phyloP scores from a whole-genome alignment of 257 asterid species.

The Perilla frutescens region DNA sequence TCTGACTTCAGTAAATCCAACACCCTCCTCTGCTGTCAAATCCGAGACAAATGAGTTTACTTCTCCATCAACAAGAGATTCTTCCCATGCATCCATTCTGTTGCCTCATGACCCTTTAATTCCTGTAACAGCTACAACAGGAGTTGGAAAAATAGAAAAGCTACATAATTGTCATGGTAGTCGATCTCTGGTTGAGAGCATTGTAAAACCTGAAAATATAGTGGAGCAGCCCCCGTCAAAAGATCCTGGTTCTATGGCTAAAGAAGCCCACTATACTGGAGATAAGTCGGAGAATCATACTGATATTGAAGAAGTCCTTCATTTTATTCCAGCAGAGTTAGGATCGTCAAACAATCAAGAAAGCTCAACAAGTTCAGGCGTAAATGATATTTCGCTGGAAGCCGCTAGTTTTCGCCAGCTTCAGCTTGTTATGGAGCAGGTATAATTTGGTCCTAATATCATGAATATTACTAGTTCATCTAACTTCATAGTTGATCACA shows the following conservation, averaged over 20 bases:
- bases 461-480: conserved; percentile 9
- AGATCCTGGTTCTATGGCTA: conserved; percentile 41
- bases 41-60: conserved; percentile 51
- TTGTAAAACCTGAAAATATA: conserved; percentile 29
- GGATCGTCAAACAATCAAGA: conserved; percentile 59
- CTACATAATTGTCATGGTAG: conserved; percentile 34
- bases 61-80: conserved; percentile 55
- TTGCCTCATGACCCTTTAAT: conserved; percentile 44
- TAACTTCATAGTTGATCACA: background rate
- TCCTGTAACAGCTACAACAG: conserved; percentile 42
- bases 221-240: conserved; percentile 43
- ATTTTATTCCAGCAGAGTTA: conserved; percentile 49
- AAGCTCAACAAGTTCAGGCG: conserved; percentile 52
- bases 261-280: conserved; percentile 41
- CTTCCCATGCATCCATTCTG: conserved; percentile 51
- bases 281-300: conserved; percentile 45
- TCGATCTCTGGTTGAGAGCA: conserved; percentile 32
- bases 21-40: conserved; percentile 49
- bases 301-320: conserved; percentile 46
- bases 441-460: conserved; percentile 38
- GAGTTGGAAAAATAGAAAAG: conserved; percentile 43
- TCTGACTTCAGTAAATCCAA: conserved; percentile 44
- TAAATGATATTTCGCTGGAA: conserved; percentile 60
- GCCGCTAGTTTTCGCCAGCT: conserved; percentile 79
- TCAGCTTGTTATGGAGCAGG: conserved; percentile 81